These are phyloP conservation scores for Coelastrella sp. DNA, from an alignment of 139 green algal genomes.

Conservation along the genomic window DNA sequence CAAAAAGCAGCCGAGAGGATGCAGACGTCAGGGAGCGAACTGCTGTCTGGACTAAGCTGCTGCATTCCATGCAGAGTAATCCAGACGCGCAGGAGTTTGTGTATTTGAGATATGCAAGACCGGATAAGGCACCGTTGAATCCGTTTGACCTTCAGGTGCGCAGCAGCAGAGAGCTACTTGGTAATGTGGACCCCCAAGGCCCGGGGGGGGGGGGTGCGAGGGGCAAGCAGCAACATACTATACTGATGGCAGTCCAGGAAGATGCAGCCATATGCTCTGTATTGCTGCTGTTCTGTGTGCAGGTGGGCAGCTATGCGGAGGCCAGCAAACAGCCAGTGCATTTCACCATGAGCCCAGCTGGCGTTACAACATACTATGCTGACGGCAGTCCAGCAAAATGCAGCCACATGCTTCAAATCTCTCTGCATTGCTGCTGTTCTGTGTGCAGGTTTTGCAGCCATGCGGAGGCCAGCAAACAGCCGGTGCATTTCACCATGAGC, in stretches of 20 bases:
- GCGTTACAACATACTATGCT: slow-evolving; percentile 70
- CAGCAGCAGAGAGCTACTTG: too few relatives aligned
- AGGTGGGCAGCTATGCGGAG: slow-evolving; percentile 35
- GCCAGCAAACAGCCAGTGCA: slow-evolving; percentile 39
- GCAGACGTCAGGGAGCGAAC: slow-evolving; percentile 29
- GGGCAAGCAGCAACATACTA: neutral
- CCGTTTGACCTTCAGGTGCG: slow-evolving; percentile 63
- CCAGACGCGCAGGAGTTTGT: slow-evolving; percentile 61
- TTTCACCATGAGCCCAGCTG: slow-evolving; percentile 71
- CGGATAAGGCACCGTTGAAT: slow-evolving; percentile 46
- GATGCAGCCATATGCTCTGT: neutral
- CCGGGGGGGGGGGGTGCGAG: too few relatives aligned
- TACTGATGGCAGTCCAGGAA: neutral
- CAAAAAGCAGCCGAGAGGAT: neutral
- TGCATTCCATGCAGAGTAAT: slow-evolving; percentile 46
- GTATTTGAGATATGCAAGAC: slow-evolving; percentile 58
- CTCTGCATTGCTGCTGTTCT: neutral
- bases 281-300: neutral
- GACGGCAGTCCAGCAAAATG: slow-evolving; percentile 61
- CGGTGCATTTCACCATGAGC: slow-evolving; percentile 17
- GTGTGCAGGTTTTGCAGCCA: neutral
- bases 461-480: too few relatives aligned
- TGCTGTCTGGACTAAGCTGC: slow-evolving; percentile 15
- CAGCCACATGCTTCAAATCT: neutral
- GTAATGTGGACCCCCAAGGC: too few relatives aligned